These are phyloP conservation scores for Cercospora citrullina DNA, from an alignment of 2,329 filamentous ascomycete genomes.

Conservation along the genomic window DNA sequence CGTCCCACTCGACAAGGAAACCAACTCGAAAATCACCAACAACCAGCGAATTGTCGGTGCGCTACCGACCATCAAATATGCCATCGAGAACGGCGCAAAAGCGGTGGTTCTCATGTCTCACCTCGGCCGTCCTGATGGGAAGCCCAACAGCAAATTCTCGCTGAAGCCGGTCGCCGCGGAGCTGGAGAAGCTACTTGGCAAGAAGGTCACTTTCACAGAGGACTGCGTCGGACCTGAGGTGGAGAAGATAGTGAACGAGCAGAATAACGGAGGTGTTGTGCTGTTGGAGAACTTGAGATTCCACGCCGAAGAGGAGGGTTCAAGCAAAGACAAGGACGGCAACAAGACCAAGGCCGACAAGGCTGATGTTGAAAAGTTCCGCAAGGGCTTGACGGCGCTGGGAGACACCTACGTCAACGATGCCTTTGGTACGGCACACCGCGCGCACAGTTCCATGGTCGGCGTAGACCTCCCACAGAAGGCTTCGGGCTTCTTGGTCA, in stretches of 20 bases:
- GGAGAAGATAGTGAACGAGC: slow-evolving; percentile 84
- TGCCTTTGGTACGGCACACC: slow-evolving; percentile 96
- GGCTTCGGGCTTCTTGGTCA: slow-evolving; percentile 97
- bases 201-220: slow-evolving; percentile 80
- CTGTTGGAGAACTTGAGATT: slow-evolving; percentile 98
- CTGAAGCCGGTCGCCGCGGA: slow-evolving; percentile 83
- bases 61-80: slow-evolving; percentile 47
- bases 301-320: slow-evolving; percentile 97
- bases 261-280: slow-evolving; percentile 77
- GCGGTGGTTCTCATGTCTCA: slow-evolving; percentile 97
- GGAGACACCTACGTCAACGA: slow-evolving; percentile 98
- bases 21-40: slow-evolving; percentile 82
- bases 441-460: slow-evolving; percentile 99
- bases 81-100: slow-evolving; percentile 46
- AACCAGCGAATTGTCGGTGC: slow-evolving; percentile 97
- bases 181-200: slow-evolving; percentile 75
- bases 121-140: slow-evolving; percentile 91
- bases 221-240: slow-evolving; percentile 89
- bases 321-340: slow-evolving; percentile 86
- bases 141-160: slow-evolving; percentile 88
- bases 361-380: slow-evolving; percentile 86
- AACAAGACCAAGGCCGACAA: slow-evolving; percentile 99
- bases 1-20: slow-evolving; percentile 88
- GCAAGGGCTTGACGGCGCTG: slow-evolving; percentile 89
- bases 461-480: slow-evolving; percentile 94